Evolutionary conservation across 768 basidiomycete genomes (phyloP).

Genomic region (Rhizopogon roseolus): DNA sequence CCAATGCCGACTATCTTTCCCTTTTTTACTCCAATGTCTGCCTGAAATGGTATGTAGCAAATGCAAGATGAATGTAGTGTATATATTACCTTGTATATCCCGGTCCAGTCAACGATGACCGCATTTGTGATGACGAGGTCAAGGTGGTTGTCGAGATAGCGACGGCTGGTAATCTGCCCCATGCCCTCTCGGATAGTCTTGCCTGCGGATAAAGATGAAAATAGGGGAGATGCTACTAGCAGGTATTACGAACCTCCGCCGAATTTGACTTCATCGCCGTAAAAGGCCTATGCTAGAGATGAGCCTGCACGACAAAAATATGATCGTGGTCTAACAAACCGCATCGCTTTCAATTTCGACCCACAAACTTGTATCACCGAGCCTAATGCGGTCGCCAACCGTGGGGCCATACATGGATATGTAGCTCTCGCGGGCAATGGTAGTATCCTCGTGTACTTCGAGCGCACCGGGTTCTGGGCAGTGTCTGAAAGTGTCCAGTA

Average conservation of each 20-base stretch:
- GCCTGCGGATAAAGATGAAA: constrained; percentile 38
- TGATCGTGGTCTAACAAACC: constrained; percentile 30
- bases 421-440: constrained; percentile 68
- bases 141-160: constrained; percentile 55
- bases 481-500: constrained; percentile 68
- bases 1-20: constrained; percentile 85
- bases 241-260: constrained; percentile 65
- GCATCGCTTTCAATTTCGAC: constrained; percentile 86
- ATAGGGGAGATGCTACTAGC: background rate
- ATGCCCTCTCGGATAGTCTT: constrained; percentile 96
- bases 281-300: constrained; percentile 52
- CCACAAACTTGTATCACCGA: constrained; percentile 91
- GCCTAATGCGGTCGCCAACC: constrained; percentile 77
- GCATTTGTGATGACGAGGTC: constrained; percentile 97
- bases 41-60: constrained; percentile 40
- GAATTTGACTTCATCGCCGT: constrained; percentile 98
- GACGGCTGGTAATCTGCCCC: constrained; percentile 82
- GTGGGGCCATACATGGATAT: constrained; percentile 97
- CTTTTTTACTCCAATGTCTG: constrained; percentile 88
- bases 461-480: constrained; percentile 58
- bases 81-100: constrained; percentile 79
- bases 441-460: constrained; percentile 45
- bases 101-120: constrained; percentile 90
- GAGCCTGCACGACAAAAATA: background rate
- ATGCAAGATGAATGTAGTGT: background rate